Evolutionary conservation across 352 stramenopile genomes (phyloP).

Genomic region (Lagenidium sp.): DNA sequence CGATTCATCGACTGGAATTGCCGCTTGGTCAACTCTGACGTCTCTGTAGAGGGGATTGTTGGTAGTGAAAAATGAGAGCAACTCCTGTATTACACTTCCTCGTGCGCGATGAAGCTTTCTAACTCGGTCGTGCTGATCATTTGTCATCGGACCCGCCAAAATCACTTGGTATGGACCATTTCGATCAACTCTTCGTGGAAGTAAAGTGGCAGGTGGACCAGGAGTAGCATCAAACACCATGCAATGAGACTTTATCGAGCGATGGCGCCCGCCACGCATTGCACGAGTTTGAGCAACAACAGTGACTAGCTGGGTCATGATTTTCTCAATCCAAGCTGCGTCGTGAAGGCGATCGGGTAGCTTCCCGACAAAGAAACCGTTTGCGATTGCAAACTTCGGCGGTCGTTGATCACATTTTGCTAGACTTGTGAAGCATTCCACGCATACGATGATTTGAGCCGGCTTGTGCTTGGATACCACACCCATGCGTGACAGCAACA

Average conservation of each 20-base stretch:
- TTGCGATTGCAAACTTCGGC: slow-evolving; percentile 16
- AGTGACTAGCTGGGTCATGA: slow-evolving; percentile 14
- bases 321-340: slow-evolving; percentile 10
- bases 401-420: too few species aligned
- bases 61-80: slow-evolving; percentile 6
- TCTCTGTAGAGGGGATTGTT: too few species aligned
- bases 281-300: slow-evolving; percentile 12
- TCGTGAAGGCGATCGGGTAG: slow-evolving; percentile 1
- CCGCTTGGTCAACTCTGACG: background rate
- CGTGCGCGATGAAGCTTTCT: slow-evolving; percentile 9
- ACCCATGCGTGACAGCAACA: too few species aligned
- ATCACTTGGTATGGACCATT: slow-evolving; percentile 10
- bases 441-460: too few species aligned
- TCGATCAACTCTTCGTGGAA: slow-evolving; percentile 5
- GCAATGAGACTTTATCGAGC: slow-evolving; percentile 14
- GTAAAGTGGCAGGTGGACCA: slow-evolving; percentile 6
- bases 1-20: background rate
- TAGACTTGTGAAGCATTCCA: too few species aligned
- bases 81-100: background rate
- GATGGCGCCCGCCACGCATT: slow-evolving; percentile 13
- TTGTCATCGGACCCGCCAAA: slow-evolving; percentile 11
- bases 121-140: slow-evolving; percentile 4
- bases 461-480: too few species aligned
- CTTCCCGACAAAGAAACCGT: slow-evolving; percentile 13
- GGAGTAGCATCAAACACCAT: slow-evolving; percentile 17